phyloP scores from a whole-genome alignment of 495 filamentous ascomycete species.

The Aspergillus avenaceus region DNA sequence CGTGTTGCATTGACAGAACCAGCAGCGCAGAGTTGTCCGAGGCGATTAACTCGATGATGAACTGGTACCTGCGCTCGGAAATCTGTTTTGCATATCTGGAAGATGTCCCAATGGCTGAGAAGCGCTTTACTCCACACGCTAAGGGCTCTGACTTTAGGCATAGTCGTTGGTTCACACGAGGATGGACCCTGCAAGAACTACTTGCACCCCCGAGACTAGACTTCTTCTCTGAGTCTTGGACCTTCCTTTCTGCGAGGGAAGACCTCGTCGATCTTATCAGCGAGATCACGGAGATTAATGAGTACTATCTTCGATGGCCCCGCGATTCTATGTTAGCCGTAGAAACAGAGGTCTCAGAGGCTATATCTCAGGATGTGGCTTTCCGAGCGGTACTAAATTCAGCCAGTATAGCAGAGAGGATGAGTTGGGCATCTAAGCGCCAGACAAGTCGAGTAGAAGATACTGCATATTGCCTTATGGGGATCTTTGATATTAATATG shows the following conservation, averaged over 20 bases:
- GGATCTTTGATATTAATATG: not conserved
- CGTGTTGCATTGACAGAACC: not conserved
- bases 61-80: too few species aligned
- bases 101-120: too few species aligned
- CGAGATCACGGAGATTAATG: not conserved
- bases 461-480: not conserved
- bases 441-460: not conserved
- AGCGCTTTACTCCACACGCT: too few species aligned
- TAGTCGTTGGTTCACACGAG: too few species aligned
- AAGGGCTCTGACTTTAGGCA: too few species aligned
- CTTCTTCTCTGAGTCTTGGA: not conserved
- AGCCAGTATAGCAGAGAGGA: not conserved
- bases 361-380: not conserved
- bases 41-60: too few species aligned
- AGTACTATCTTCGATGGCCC: not conserved
- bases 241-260: not conserved
- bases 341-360: not conserved
- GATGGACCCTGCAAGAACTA: too few species aligned
- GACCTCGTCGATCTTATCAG: not conserved
- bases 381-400: not conserved
- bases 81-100: too few species aligned
- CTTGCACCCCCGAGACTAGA: not conserved
- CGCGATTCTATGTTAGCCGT: not conserved
- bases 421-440: not conserved
- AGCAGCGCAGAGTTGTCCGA: slow-evolving; percentile 1